phyloP scores from a whole-genome alignment of 495 filamentous ascomycete genomes.

The Lasiosphaeria miniovina region DNA sequence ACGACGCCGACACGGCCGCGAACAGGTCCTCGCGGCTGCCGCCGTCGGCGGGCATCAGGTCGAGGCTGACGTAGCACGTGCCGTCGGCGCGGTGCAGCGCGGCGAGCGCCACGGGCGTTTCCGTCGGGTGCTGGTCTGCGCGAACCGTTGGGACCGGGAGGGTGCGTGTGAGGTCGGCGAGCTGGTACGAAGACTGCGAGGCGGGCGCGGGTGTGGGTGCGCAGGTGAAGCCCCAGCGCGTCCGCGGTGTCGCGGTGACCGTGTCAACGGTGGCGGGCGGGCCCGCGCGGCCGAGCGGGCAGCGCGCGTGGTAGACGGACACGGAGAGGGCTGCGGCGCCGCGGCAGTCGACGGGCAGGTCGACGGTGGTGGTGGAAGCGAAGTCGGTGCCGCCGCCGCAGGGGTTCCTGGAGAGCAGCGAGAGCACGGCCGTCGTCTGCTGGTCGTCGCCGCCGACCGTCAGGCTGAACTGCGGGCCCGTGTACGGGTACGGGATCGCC shows the following conservation, averaged over 20 bases:
- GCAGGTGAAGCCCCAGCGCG: slow-evolving; percentile 10
- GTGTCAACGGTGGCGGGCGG: slow-evolving; percentile 7
- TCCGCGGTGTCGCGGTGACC: slow-evolving; percentile 7
- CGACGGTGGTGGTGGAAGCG: slow-evolving; percentile 14
- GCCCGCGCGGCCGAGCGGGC: slow-evolving; percentile 4
- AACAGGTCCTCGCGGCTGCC: neutral
- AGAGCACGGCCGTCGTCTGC: neutral
- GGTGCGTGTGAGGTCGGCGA: slow-evolving; percentile 3
- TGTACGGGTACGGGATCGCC: slow-evolving; percentile 4
- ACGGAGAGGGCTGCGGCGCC: slow-evolving; percentile 4
- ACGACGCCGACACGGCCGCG: neutral
- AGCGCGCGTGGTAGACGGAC: neutral
- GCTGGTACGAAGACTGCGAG: neutral
- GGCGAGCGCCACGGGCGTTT: slow-evolving; percentile 5
- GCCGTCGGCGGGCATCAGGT: slow-evolving; percentile 1
- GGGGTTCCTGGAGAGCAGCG: slow-evolving; percentile 4
- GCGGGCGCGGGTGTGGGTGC: slow-evolving; percentile 4
- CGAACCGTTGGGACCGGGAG: slow-evolving; percentile 9
- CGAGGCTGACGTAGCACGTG: slow-evolving; percentile 1
- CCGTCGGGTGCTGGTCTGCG: slow-evolving; percentile 3
- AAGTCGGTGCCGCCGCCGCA: slow-evolving; percentile 10
- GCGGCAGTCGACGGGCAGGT: slow-evolving; percentile 13
- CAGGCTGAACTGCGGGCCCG: slow-evolving; percentile 1
- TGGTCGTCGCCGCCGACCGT: neutral
- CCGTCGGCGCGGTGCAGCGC: slow-evolving; percentile 11